A percentile compares a stretch with the other conserved stretches of the same genome.
phyloP scores from a whole-genome alignment of 306 rosid species.

The Vigna angularis region DNA sequence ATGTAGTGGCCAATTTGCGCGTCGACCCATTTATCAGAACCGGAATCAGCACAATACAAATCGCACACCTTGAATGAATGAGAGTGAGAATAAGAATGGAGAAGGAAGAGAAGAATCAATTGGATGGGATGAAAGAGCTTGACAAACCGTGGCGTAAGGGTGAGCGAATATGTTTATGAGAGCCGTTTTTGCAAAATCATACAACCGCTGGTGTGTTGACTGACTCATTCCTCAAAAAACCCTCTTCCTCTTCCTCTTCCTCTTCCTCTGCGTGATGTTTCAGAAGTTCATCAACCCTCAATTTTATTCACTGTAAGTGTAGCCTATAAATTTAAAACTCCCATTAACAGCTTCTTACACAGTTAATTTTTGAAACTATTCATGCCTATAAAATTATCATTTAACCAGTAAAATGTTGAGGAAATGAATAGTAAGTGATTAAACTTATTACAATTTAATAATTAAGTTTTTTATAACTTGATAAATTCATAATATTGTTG shows the following conservation, averaged over 20 bases:
- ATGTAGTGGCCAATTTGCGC: constrained; percentile 86
- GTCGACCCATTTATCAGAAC: constrained; percentile 77
- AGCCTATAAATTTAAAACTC: no score
- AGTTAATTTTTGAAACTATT: no score
- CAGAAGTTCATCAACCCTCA: no score
- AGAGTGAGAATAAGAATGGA: background rate
- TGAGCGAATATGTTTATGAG: constrained; percentile 83
- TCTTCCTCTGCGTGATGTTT: background rate
- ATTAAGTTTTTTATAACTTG: no score
- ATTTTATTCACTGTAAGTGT: no score
- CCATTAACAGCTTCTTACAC: no score
- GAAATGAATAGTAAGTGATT: no score
- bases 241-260: background rate
- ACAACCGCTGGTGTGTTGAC: constrained; percentile 73
- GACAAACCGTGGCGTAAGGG: constrained; percentile 77
- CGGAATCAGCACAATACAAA: constrained; percentile 79
- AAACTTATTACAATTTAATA: no score
- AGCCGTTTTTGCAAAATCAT: constrained; percentile 81
- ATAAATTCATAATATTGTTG: no score
- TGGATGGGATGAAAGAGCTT: background rate
- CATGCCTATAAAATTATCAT: no score
- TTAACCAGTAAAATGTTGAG: no score
- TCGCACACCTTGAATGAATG: constrained; percentile 69
- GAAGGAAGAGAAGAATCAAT: background rate
- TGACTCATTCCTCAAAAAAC: constrained; percentile 57